Percentiles rank a stretch among this genome's conserved stretches.
phyloP scores from a whole-genome alignment of 148 eudicot species.

The Dianthus caryophyllus region DNA sequence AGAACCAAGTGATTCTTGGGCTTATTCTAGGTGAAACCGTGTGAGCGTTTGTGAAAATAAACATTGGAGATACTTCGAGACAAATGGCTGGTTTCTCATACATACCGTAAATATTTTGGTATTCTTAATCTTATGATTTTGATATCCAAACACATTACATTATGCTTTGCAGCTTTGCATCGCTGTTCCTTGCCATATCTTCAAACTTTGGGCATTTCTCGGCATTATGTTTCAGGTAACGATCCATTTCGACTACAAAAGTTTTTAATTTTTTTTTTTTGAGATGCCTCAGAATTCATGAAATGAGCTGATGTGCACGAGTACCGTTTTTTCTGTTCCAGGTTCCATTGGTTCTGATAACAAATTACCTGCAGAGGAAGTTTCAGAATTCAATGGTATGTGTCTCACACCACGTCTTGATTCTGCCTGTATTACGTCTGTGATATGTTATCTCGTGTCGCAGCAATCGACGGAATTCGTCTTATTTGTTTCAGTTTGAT shows the following conservation, averaged over 20 bases:
- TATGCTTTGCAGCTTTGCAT: constrained; percentile 64
- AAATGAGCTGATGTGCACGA: not conserved
- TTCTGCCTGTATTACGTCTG: too few relatives aligned
- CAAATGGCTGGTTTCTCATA: not conserved
- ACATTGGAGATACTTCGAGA: not conserved
- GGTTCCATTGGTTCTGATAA: constrained; percentile 81
- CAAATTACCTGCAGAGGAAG: constrained; percentile 71
- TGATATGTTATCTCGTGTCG: too few relatives aligned
- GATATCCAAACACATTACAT: not conserved
- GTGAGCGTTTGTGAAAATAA: too few relatives aligned
- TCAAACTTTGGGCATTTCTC: constrained; percentile 92
- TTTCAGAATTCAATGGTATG: constrained; percentile 83
- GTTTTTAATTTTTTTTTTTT: not conserved
- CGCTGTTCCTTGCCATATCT: constrained; percentile 92
- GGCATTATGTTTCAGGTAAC: constrained; percentile 93
- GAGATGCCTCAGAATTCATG: not conserved
- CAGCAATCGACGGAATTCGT: too few relatives aligned
- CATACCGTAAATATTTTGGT: not conserved
- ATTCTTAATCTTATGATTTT: not conserved
- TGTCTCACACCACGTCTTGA: not conserved
- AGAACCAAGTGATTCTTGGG: too few relatives aligned
- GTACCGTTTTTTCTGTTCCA: constrained; percentile 28
- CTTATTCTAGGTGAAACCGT: too few relatives aligned
- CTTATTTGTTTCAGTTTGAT: too few relatives aligned
- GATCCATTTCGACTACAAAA: constrained; percentile 6